Conservation (phyloP, 352 stramenopile genomes). For the Pythium graminicola region DNA sequence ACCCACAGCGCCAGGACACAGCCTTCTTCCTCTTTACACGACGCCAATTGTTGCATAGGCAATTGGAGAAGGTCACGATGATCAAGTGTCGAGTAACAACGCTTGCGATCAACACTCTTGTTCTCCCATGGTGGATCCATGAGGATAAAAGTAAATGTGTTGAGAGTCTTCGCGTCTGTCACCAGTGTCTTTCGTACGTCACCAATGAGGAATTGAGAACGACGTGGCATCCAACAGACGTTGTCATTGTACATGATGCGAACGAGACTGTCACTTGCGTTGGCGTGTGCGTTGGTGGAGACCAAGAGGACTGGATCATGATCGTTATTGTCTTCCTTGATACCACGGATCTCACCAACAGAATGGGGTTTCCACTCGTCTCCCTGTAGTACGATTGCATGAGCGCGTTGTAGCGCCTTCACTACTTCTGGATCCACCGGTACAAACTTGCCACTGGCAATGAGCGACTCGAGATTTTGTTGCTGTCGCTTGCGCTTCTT, state of each 20-base stretch:
- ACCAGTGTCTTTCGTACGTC: slow-evolving; percentile 23
- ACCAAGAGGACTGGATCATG: background rate
- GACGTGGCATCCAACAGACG: slow-evolving; percentile 20
- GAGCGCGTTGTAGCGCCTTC: slow-evolving; percentile 19
- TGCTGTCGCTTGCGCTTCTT: slow-evolving; percentile 39
- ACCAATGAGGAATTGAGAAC: slow-evolving; percentile 18
- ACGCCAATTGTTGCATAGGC: slow-evolving; percentile 24
- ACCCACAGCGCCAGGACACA: slow-evolving; percentile 71
- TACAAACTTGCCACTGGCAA: slow-evolving; percentile 43
- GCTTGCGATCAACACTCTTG: slow-evolving; percentile 58
- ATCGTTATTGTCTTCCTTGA: background rate
- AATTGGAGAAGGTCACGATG: slow-evolving; percentile 52
- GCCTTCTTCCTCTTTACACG: slow-evolving; percentile 16
- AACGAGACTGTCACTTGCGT: slow-evolving; percentile 1
- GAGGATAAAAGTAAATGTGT: slow-evolving; percentile 37
- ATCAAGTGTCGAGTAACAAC: slow-evolving; percentile 52
- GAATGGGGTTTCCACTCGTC: background rate
- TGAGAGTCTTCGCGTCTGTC: slow-evolving; percentile 16
- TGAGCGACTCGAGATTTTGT: slow-evolving; percentile 36
- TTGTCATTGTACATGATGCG: slow-evolving; percentile 9
- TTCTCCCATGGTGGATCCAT: slow-evolving; percentile 77
- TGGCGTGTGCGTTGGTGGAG: background rate
- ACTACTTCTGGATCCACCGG: slow-evolving; percentile 25
- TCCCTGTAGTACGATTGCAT: slow-evolving; percentile 1
- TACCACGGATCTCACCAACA: background rate